Evolutionary conservation across 345 rosid species (phyloP), one percentile per base, ranked within the genome.

Genomic region (Salix suchowensis): DNA sequence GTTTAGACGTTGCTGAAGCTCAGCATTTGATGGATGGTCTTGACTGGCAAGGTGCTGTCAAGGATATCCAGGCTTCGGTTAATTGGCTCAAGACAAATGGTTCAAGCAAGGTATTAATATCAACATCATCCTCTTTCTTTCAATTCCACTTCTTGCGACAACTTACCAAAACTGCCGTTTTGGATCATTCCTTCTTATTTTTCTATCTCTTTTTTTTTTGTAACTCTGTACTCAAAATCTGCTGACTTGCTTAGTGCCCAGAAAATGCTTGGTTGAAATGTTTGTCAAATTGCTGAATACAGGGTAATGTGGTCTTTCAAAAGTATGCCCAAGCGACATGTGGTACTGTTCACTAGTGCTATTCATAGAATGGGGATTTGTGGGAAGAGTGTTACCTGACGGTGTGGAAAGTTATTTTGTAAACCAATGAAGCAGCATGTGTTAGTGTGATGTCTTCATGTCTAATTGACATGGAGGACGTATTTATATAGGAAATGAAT

Each of bases 61-160:
- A 91, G 86, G 98, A 95, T 83, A 93, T 95, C 15, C 42, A 62
- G 7, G 97, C 99, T 83, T 90, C 97, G 0, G 94, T 89, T 71
- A 83, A 87, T 64, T 93, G 96, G 99, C 93, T 95, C n/a, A 91
- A 89, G 87, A 88, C 88, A 23, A 93, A 93, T 84, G 98, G 99
- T 68, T 93, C 97, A 2, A 91, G 82, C 65, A 95, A 91, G 96
- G 98, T 95, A 26, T 44, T 44, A 44, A 44, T 44, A 44, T 11
- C 16, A 13, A 3, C 50, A 13, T 44, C 48, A 2, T 12, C 48
- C 2, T 66, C 15, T 7, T 60, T 13, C 24, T 60, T 4, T n/a
- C 26, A 19, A 60, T 19, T 60, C 28, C 7, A 60, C 23, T 60
- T 60, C 15, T 46, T 13, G 50, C 50, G 14, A 46, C 50, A 46